Conservation (phyloP, 2,329 filamentous ascomycete species). For the Pleoardoris graminearum region DNA sequence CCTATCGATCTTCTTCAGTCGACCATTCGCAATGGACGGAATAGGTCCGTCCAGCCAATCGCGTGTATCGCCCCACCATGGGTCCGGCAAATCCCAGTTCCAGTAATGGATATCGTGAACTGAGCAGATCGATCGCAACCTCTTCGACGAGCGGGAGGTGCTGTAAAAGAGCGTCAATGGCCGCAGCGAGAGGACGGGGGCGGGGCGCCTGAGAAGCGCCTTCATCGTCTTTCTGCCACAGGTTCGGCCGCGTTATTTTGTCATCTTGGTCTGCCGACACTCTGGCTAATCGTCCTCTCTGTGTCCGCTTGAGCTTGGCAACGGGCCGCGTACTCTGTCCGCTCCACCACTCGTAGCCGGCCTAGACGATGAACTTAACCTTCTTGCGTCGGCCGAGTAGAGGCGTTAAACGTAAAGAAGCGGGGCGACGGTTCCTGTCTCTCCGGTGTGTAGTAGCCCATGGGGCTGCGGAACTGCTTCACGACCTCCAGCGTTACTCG, state of each 20-base stretch:
- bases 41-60: constrained; percentile 33
- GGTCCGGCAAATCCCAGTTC: constrained; percentile 35
- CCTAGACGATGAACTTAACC: constrained; percentile 31
- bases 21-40: background rate
- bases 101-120: constrained; percentile 23
- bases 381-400: constrained; percentile 21
- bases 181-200: constrained; percentile 23
- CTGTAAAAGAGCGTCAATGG: constrained; percentile 26
- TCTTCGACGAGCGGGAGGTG: constrained; percentile 32
- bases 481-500: constrained; percentile 34
- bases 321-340: constrained; percentile 5
- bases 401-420: constrained; percentile 30
- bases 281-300: background rate
- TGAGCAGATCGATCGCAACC: constrained; percentile 26
- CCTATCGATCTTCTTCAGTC: constrained; percentile 24
- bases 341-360: constrained; percentile 33
- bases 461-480: constrained; percentile 15
- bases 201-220: background rate
- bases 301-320: background rate
- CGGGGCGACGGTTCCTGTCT: constrained; percentile 32
- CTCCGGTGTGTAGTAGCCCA: constrained; percentile 25
- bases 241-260: background rate
- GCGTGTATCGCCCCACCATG: constrained; percentile 28
- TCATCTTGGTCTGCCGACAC: background rate
- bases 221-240: background rate